Evolutionary conservation across 1,139 yeast genomes (phyloP).

Genomic region (Debaryomyces robertsiae): DNA sequence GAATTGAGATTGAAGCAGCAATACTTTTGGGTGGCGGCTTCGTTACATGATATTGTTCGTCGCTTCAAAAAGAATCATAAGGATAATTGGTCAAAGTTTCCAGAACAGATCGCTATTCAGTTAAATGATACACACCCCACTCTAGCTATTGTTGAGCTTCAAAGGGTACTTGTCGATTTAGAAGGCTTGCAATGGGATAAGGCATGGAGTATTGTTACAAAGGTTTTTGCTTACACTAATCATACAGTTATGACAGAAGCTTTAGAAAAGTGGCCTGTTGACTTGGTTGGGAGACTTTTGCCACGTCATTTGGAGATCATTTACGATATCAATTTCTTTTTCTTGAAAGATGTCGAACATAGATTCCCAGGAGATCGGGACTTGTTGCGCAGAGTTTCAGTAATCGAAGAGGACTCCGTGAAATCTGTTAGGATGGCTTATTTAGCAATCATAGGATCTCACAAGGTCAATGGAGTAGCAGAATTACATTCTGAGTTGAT

Average conservation of each 20-base stretch:
- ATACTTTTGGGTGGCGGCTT: slow-evolving; percentile 96
- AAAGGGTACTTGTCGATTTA: slow-evolving; percentile 80
- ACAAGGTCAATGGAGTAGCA: slow-evolving; percentile 94
- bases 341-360: slow-evolving; percentile 74
- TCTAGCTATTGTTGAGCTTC: slow-evolving; percentile 85
- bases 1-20: slow-evolving; percentile 93
- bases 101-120: slow-evolving; percentile 89
- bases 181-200: slow-evolving; percentile 79
- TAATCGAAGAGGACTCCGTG: slow-evolving; percentile 78
- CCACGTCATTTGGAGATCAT: slow-evolving; percentile 94
- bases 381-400: slow-evolving; percentile 69
- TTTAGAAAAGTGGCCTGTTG: slow-evolving; percentile 93
- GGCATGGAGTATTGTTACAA: slow-evolving; percentile 84
- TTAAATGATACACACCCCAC: slow-evolving; percentile 96
- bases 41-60: slow-evolving; percentile 87
- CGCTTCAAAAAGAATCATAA: slow-evolving; percentile 81
- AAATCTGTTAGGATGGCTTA: slow-evolving; percentile 92
- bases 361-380: slow-evolving; percentile 73
- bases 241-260: slow-evolving; percentile 97
- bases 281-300: slow-evolving; percentile 70
- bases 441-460: slow-evolving; percentile 90
- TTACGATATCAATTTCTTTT: slow-evolving; percentile 80
- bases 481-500: slow-evolving; percentile 92
- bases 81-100: slow-evolving; percentile 73
- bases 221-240: slow-evolving; percentile 88